Base-by-base conservation (phyloP, 306 rosid genomes). In the Corylus heterophylla region DNA sequence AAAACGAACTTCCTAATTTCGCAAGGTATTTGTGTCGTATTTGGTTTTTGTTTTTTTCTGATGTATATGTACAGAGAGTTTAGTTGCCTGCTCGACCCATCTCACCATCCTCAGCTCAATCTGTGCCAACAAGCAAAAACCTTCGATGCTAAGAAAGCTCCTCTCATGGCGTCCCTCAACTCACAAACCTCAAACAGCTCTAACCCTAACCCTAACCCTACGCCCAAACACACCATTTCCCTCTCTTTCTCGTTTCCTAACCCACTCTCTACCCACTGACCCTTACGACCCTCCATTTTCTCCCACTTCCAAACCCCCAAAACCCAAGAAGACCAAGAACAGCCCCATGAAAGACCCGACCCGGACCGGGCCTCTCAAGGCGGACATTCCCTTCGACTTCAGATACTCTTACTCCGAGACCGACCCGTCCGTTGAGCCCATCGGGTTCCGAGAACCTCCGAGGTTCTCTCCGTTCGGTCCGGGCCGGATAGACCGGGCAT, bases 381-480 rank as follows among this genome's bases (percentile, higher is more conserved):
- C 97, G 31, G 84, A 89, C 62, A 96, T 94, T 73, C 97, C 93
- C 54, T 94, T 94, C 82, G 89, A 89, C 50, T 92, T 94, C 90
- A 90, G 76, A 14, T 90, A 89, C 89, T 92, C 98, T 13, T 92
- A 95, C 74, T 91, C 97, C 0, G 98, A 95, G 75, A 79, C 82
- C 16, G 50, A 87, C 69, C 80, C 88, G 12, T 84, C 90, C 9
- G 70, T 82, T 1, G 72, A 74, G 18, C 98, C 97, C 35, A 85
- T 91, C 39, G 85, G 97, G n/a, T 91, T 82, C 86, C 90, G 98
- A n/a, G 97, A 95, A 87, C 90, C 98, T 2, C 95, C 97, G 2
- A 95, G 86, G 64, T 92, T 95, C 84, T 95, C 98, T 7, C 98
- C 97, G 0, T 95, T 92, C 10, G 96, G 98, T 0, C 98, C 98